These are phyloP conservation scores for Nyctanthes arbortristis DNA, from an alignment of 257 asterid species.

Conservation along the genomic window DNA sequence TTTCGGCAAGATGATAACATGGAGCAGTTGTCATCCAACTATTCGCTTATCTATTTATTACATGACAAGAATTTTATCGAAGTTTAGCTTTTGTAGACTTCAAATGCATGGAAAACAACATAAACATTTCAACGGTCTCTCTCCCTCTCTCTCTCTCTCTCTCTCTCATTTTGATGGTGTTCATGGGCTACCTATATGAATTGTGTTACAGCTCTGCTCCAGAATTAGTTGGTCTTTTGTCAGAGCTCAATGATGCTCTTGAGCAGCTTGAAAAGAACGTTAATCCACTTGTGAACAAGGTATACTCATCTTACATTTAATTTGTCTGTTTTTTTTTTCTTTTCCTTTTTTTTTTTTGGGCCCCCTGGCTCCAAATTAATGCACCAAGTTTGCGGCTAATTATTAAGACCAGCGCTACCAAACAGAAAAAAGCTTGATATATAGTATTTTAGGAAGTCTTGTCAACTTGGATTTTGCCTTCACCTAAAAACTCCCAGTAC, in stretches of 20 bases:
- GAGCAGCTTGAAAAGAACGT: slow-evolving; percentile 80
- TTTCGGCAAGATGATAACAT: slow-evolving; percentile 20
- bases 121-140: not conserved
- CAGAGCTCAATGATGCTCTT: slow-evolving; percentile 76
- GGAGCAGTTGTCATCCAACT: slow-evolving; percentile 27
- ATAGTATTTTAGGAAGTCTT: not conserved
- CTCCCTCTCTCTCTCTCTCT: slow-evolving; percentile 1
- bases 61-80: slow-evolving; percentile 20
- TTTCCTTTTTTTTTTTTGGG: not conserved
- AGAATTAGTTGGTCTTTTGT: slow-evolving; percentile 78
- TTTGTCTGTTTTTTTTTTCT: not conserved
- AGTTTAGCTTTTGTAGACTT: slow-evolving; percentile 28
- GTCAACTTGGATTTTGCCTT: slow-evolving; percentile 4
- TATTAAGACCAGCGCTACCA: not conserved
- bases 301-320: slow-evolving; percentile 21
- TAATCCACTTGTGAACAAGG: slow-evolving; percentile 76
- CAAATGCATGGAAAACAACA: not conserved
- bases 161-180: not conserved
- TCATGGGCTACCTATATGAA: slow-evolving; percentile 16
- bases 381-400: too few relatives aligned
- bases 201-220: slow-evolving; percentile 85
- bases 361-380: not conserved
- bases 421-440: not conserved
- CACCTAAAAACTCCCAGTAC: not conserved
- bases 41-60: slow-evolving; percentile 35